phyloP scores from a whole-genome alignment of 1,284 basidiomycete species.

The Ganoderma sinense region DNA sequence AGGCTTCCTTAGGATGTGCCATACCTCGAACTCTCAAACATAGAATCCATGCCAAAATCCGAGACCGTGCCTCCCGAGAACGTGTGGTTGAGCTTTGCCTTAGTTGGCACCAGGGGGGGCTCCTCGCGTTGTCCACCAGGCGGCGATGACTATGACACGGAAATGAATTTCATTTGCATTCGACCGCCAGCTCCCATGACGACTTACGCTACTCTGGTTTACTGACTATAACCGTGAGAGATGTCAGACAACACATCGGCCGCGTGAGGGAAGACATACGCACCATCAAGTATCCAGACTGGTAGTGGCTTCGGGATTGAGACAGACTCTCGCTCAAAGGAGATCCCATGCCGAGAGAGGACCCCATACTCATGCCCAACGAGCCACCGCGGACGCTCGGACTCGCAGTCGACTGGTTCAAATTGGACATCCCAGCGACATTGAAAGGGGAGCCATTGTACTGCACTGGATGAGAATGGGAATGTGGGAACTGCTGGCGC shows the following conservation, averaged over 20 bases:
- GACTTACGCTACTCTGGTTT: slow-evolving; percentile 61
- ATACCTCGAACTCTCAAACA: slow-evolving; percentile 77
- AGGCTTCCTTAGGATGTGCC: neutral
- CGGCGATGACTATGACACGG: slow-evolving; percentile 52
- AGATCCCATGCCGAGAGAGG: slow-evolving; percentile 34
- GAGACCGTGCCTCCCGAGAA: slow-evolving; percentile 66
- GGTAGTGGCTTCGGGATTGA: slow-evolving; percentile 76
- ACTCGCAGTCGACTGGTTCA: slow-evolving; percentile 30
- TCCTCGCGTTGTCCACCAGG: slow-evolving; percentile 73
- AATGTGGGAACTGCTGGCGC: slow-evolving; percentile 35
- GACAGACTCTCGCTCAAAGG: slow-evolving; percentile 58
- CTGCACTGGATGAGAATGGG: slow-evolving; percentile 37
- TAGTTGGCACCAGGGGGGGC: slow-evolving; percentile 72
- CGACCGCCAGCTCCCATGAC: neutral
- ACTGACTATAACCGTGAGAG: slow-evolving; percentile 51
- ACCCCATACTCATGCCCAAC: slow-evolving; percentile 32
- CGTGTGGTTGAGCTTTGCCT: slow-evolving; percentile 77
- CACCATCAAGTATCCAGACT: slow-evolving; percentile 80
- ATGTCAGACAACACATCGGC: slow-evolving; percentile 9
- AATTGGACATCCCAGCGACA: slow-evolving; percentile 40
- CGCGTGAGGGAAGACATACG: slow-evolving; percentile 30
- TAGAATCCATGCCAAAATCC: slow-evolving; percentile 81
- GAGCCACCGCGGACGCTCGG: slow-evolving; percentile 35
- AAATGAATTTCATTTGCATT: slow-evolving; percentile 12
- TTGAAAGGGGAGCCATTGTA: slow-evolving; percentile 38